These are phyloP conservation scores for Arabidopsis suecica DNA, from an alignment of 345 rosid genomes.

Conservation along the genomic window DNA sequence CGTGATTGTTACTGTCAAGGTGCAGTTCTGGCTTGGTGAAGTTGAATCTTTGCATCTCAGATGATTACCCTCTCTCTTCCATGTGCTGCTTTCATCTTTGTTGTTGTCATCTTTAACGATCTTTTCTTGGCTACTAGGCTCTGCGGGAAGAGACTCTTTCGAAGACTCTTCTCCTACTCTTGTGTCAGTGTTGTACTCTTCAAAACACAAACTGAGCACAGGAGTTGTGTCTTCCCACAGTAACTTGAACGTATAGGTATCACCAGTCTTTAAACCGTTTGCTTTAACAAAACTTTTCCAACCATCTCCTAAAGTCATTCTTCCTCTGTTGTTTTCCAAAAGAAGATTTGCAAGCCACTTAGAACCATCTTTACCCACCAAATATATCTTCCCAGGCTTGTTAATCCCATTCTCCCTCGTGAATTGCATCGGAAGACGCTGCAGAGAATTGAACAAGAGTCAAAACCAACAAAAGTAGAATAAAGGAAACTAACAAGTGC, in stretches of 20 bases:
- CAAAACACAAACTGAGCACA: slow-evolving; percentile 27
- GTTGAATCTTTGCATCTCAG: background rate
- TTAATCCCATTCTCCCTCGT: slow-evolving; percentile 38
- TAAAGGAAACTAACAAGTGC: background rate
- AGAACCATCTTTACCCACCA: slow-evolving; percentile 39
- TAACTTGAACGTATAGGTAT: slow-evolving; percentile 22
- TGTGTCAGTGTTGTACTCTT: background rate
- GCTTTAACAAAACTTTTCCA: slow-evolving; percentile 41
- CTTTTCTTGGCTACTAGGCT: background rate
- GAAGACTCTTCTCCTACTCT: slow-evolving; percentile 17
- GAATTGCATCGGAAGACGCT: slow-evolving; percentile 45
- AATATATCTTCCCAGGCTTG: slow-evolving; percentile 38
- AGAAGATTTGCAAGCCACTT: slow-evolving; percentile 46
- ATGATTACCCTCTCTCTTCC: slow-evolving; percentile 20
- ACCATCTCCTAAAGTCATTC: slow-evolving; percentile 44
- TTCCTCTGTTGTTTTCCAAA: slow-evolving; percentile 30
- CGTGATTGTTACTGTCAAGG: slow-evolving; percentile 21
- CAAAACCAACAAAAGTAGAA: background rate
- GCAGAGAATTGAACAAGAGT: background rate
- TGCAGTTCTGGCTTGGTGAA: background rate
- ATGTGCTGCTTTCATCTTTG: background rate
- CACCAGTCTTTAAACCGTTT: slow-evolving; percentile 33
- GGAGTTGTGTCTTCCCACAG: slow-evolving; percentile 38
- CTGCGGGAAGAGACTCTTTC: slow-evolving; percentile 15
- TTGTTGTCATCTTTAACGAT: background rate